Evolutionary conservation across 2,329 filamentous ascomycete genomes (phyloP).

Genomic region (Helicocarpus griseus): DNA sequence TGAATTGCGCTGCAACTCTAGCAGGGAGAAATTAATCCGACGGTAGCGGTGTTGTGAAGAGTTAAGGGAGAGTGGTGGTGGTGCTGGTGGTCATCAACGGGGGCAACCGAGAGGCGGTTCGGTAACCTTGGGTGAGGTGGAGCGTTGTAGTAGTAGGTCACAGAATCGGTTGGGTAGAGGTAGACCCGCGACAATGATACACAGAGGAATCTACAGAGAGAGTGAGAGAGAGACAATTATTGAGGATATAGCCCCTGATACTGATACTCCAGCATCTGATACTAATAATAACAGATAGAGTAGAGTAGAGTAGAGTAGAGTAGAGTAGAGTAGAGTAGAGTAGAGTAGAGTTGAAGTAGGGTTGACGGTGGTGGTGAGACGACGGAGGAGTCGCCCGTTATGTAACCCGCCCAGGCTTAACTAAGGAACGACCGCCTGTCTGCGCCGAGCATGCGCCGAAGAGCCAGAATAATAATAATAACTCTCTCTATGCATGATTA

Average conservation of each 20-base stretch:
- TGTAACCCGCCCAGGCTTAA: no score
- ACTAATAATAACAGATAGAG: neutral
- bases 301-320: no score
- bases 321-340: no score
- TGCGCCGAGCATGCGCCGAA: slow-evolving; percentile 1
- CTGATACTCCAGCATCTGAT: neutral
- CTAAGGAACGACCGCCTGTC: neutral
- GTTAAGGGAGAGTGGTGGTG: neutral
- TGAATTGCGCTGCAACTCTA: slow-evolving; percentile 3
- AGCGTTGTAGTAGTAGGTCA: no score
- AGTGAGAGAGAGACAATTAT: neutral
- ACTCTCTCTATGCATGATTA: no score
- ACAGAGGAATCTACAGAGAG: neutral
- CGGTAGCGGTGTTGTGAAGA: neutral
- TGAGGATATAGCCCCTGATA: neutral
- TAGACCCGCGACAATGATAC: no score
- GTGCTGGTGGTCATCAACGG: neutral
- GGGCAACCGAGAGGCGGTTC: slow-evolving; percentile 1
- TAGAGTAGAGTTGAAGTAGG: no score
- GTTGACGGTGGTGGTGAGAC: neutral
- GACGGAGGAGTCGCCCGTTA: no score
- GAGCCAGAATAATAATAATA: no score
- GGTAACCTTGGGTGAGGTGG: slow-evolving; percentile 1
- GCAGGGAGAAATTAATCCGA: neutral
- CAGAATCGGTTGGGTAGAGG: no score